These are phyloP conservation scores for Rhododendron simsii DNA, from an alignment of 148 eudicot genomes.

Conservation along the genomic window DNA sequence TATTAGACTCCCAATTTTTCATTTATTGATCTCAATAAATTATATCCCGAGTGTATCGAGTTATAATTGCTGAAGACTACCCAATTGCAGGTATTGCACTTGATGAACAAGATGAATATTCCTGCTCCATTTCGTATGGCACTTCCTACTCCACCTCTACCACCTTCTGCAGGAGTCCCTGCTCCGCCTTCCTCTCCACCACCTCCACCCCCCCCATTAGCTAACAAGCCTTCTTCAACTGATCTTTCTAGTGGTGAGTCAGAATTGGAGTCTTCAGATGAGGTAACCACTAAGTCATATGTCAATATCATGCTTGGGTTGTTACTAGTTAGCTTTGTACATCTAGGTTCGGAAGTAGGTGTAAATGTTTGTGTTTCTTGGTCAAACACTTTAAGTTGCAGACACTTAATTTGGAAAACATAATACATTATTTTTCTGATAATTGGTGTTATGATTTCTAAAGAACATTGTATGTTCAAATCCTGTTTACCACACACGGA, in stretches of 20 bases:
- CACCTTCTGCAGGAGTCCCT: conserved; percentile 56
- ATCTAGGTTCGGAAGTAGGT: background rate
- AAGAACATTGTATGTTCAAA: background rate
- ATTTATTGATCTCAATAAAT: background rate
- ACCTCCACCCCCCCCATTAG: conserved; percentile 30
- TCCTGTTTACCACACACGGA: background rate
- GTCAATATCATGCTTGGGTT: background rate
- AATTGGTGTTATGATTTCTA: background rate
- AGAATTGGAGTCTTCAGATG: conserved; percentile 94
- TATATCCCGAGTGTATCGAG: background rate
- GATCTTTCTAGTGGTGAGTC: conserved; percentile 75
- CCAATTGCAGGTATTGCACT: conserved; percentile 65
- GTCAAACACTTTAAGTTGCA: background rate
- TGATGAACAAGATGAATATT: conserved; percentile 99
- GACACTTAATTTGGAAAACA: background rate
- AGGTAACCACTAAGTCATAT: conserved; percentile 37
- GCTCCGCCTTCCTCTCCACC: conserved; percentile 58
- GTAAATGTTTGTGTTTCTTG: background rate
- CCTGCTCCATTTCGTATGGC: conserved; percentile 98
- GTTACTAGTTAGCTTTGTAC: background rate
- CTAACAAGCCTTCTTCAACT: conserved; percentile 37
- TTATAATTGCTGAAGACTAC: background rate
- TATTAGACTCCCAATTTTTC: background rate
- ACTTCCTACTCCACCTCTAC: conserved; percentile 90
- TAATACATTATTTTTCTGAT: background rate